A percentile compares a stretch with the other conserved stretches of the same genome.
These are phyloP conservation scores for Talinum fruticosum DNA, from an alignment of 148 eudicot genomes.

Conservation along the genomic window DNA sequence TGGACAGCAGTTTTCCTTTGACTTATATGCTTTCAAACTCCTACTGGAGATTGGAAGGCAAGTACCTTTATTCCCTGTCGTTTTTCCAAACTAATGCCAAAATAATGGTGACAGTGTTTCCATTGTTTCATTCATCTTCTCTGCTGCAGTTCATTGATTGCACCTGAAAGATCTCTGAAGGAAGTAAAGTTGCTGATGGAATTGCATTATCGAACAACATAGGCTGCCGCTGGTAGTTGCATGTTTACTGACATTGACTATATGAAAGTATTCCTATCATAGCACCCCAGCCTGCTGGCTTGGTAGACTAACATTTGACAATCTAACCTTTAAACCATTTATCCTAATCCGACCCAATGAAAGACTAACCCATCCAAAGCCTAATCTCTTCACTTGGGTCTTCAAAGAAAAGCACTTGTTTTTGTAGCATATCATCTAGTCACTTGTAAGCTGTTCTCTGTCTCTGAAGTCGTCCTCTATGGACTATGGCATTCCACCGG, in stretches of 20 bases:
- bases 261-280: neutral
- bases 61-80: neutral
- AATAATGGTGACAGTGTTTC: neutral
- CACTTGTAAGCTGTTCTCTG: neutral
- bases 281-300: neutral
- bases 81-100: neutral
- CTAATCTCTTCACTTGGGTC: neutral
- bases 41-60: neutral
- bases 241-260: neutral
- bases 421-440: neutral
- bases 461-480: neutral
- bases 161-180: slow-evolving; percentile 5
- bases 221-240: neutral
- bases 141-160: neutral
- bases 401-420: neutral
- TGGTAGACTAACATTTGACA: neutral
- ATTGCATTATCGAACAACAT: neutral
- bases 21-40: slow-evolving; percentile 8
- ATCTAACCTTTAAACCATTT: neutral
- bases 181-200: neutral
- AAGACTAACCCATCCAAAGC: neutral
- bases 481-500: too few species aligned
- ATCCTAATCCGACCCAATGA: neutral
- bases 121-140: neutral
- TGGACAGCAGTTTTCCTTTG: slow-evolving; percentile 19